Conservation (phyloP, 139 green algal genomes). For the Coelastrella sp. region DNA sequence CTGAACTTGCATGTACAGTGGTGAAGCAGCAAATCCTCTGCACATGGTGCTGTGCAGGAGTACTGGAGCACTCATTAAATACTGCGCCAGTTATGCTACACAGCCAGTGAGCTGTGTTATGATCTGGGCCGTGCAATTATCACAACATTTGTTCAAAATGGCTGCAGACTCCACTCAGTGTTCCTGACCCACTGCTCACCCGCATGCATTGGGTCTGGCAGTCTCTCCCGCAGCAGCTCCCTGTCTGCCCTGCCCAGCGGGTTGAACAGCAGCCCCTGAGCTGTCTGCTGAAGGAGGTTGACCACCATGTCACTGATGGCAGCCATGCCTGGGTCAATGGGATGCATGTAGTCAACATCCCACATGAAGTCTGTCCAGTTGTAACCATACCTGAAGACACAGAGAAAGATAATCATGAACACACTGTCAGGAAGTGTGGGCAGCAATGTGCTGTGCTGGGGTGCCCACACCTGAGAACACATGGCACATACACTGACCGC, state of each 20-base stretch:
- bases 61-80: too few relatives aligned
- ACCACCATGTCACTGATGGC: conserved; percentile 52
- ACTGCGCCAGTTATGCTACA: too few relatives aligned
- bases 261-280: conserved; percentile 37
- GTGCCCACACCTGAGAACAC: too few relatives aligned
- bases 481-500: too few relatives aligned
- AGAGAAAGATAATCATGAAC: neutral
- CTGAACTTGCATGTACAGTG: too few relatives aligned
- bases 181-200: neutral
- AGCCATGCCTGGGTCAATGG: conserved; percentile 49
- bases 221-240: conserved; percentile 18
- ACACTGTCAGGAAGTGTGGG: neutral
- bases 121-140: too few relatives aligned
- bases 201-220: conserved; percentile 53
- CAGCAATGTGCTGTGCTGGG: neutral
- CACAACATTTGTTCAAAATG: too few relatives aligned
- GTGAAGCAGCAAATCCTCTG: too few relatives aligned
- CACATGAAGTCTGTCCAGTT: conserved; percentile 53
- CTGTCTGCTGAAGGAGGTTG: conserved; percentile 53
- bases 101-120: too few relatives aligned
- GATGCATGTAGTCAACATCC: conserved; percentile 50
- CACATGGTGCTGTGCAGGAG: too few relatives aligned
- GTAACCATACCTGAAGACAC: conserved; percentile 6
- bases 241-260: conserved; percentile 42
- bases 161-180: neutral